Evolutionary conservation across 139 green algal genomes (phyloP), one percentile per base, ranked within the genome.

Genomic region (Chlamydomonas asymmetrica): DNA sequence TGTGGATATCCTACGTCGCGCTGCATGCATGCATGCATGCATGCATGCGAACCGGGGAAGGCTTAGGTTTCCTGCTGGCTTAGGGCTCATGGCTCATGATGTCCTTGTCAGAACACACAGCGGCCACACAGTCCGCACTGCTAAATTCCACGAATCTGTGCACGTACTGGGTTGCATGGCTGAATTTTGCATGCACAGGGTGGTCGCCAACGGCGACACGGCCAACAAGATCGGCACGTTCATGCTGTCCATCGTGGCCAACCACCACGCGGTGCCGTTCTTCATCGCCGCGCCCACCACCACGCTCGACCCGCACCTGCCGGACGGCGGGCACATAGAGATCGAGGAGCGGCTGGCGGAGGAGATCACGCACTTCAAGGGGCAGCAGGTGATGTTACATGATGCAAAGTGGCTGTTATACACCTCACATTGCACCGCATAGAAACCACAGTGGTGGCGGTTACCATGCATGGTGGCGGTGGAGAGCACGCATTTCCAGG

Each of bases 151-250:
- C 49, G 18, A 18, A n/a, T 18, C 22, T 57, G 20, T 57, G 49
- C 59, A 16, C 59, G 25, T 66, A 20, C 59, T 66, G n/a, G n/a
- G n/a, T n/a, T n/a, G n/a, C n/a, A n/a, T n/a, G n/a, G 59, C n/a
- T 34, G 18, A 16, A 66, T 39, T 66, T 18, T 22, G 18, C 18
- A 18, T 57, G 9, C 68, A 5, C 71, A 76, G 82, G 7, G 86
- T 91, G 31, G 86, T 87, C 7, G 91, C 93, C 40, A 97, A 97
- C 68, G 93, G 93, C 16, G 93, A 97, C 90, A 95, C 91, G 5
- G 92, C 92, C 64, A 97, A 97, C 85, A 97, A 99, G 87, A 97
- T 99, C 49, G 95, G 94, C 52, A 98, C 93, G 34, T 80, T 82
- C 69, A 73, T 78, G 45, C 82, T 93, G 43, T 86, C 91, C 16